Conservation (phyloP, 495 filamentous ascomycete genomes). For the Talaromyces nanjingensis region DNA sequence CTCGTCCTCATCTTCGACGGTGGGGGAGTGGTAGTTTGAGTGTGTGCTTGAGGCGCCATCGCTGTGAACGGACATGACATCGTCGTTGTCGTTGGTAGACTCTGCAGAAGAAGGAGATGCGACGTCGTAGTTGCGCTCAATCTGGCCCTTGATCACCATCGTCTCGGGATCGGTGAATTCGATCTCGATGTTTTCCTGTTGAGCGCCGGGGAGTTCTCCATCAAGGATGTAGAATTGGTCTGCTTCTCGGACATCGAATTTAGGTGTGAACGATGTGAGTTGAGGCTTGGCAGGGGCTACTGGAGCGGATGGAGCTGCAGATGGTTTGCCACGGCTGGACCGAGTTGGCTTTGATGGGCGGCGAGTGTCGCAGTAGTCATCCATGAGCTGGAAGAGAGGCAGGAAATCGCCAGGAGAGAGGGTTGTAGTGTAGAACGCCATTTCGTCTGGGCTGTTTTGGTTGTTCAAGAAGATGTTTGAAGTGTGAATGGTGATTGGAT, state of each 20-base stretch:
- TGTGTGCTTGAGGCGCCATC: conserved; percentile 18
- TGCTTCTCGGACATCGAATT: conserved; percentile 75
- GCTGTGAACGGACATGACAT: neutral
- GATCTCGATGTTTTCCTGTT: conserved; percentile 69
- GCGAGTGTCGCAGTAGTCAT: conserved; percentile 61
- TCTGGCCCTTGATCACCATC: conserved; percentile 62
- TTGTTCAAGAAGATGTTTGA: neutral
- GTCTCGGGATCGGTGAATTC: conserved; percentile 80
- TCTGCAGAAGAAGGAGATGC: conserved; percentile 13
- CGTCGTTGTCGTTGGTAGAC: conserved; percentile 10
- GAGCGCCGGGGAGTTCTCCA: conserved; percentile 80
- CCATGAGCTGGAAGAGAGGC: conserved; percentile 68
- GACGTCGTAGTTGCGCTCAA: conserved; percentile 49
- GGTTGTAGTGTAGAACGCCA: conserved; percentile 59
- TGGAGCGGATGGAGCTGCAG: conserved; percentile 10
- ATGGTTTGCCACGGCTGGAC: conserved; percentile 16
- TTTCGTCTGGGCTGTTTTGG: conserved; percentile 26
- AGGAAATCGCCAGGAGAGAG: conserved; percentile 44
- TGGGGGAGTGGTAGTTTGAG: conserved; percentile 27
- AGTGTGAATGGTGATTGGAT: neutral
- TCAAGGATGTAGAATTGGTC: conserved; percentile 67
- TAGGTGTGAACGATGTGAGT: conserved; percentile 52
- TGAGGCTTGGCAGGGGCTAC: conserved; percentile 12
- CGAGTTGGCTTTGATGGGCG: neutral
- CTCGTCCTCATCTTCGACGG: conserved; percentile 58